Percentiles rank a stretch among this genome's conserved stretches.
Evolutionary conservation across 257 asterid species (phyloP).

Genomic region (Striga asiatica): DNA sequence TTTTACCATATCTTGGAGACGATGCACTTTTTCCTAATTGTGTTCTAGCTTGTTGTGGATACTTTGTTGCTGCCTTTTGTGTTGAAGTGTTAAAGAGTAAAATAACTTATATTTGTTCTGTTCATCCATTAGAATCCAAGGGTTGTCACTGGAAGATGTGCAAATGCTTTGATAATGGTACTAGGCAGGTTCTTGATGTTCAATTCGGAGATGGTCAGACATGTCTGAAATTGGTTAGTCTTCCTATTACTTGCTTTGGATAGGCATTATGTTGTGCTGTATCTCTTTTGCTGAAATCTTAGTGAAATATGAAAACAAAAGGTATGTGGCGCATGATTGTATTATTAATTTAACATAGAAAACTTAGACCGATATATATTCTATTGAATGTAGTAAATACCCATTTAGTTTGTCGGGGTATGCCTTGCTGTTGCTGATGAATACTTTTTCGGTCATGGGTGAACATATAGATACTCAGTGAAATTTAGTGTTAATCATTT

Average conservation of each 20-base stretch:
- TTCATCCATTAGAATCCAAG: background rate
- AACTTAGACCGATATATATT: background rate
- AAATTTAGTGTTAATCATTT: too few species aligned
- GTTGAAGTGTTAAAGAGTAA: background rate
- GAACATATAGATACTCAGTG: too few species aligned
- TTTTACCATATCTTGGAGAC: background rate
- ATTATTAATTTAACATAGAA: background rate
- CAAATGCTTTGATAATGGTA: background rate
- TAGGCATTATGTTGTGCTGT: background rate
- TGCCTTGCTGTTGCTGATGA: too few species aligned
- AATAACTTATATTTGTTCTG: background rate
- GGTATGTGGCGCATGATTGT: background rate
- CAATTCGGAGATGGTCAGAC: background rate
- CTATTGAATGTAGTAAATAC: too few species aligned
- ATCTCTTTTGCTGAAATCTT: background rate
- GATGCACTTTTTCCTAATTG: background rate
- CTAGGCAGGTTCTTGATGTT: background rate
- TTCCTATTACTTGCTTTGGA: constrained; percentile 11
- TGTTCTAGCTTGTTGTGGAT: background rate
- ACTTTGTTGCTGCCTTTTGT: background rate
- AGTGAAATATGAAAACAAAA: background rate
- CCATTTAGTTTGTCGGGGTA: too few species aligned
- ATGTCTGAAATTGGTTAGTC: constrained; percentile 69
- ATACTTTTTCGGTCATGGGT: too few species aligned
- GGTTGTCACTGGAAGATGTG: background rate